Evolutionary conservation across 257 asterid species (phyloP).

Genomic region (Solanum peruvianum): DNA sequence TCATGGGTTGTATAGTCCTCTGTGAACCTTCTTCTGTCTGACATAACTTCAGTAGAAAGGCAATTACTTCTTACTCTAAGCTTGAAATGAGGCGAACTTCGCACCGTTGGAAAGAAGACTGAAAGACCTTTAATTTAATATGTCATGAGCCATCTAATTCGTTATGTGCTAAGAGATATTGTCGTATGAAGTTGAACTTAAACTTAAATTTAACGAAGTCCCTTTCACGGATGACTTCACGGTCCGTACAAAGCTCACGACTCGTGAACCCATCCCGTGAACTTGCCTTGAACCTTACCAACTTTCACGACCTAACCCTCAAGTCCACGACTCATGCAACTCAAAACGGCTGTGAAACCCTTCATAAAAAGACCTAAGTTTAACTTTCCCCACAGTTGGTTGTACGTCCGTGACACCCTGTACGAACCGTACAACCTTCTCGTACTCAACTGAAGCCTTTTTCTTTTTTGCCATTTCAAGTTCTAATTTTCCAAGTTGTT

Average conservation of each 20-base stretch:
- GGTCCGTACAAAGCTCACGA: not conserved
- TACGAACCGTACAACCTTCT: not conserved
- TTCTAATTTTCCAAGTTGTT: rapidly evolving
- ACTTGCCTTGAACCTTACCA: not conserved
- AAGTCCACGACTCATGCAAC: not conserved
- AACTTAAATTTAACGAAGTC: not conserved
- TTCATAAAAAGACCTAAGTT: not conserved
- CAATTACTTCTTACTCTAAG: not conserved
- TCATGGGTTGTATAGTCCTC: not conserved
- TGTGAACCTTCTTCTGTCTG: not conserved
- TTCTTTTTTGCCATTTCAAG: not conserved
- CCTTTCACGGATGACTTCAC: not conserved
- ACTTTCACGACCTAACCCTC: not conserved
- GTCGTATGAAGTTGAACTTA: not conserved
- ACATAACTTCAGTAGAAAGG: not conserved
- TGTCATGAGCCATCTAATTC: no score
- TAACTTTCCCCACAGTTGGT: not conserved
- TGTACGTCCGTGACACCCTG: not conserved
- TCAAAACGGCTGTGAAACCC: not conserved
- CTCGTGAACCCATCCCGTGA: not conserved
- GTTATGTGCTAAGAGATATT: no score
- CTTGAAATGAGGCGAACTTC: not conserved
- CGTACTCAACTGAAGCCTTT: not conserved
- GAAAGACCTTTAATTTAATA: not conserved
- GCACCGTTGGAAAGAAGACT: not conserved